phyloP scores from a whole-genome alignment of 179 eudicot species.

The Heliamphora pulchella region DNA sequence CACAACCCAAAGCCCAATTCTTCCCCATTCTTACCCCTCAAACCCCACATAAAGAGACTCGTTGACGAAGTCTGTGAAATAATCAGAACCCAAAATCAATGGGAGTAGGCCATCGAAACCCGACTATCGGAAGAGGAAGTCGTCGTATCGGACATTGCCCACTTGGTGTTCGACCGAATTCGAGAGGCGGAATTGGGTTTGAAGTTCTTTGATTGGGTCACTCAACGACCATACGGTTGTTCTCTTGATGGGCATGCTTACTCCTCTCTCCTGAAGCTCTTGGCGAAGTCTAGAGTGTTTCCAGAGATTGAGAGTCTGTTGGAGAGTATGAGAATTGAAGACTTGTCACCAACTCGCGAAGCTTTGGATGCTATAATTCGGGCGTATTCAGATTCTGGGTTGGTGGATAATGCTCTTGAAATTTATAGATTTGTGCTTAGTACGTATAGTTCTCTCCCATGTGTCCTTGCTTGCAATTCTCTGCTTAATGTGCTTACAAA shows the following conservation, averaged over 20 bases:
- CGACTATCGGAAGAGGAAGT: conserved; percentile 44
- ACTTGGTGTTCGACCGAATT: conserved; percentile 64
- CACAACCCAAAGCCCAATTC: conserved; percentile 37
- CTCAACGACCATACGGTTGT: conserved; percentile 35
- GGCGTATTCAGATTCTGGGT: conserved; percentile 53
- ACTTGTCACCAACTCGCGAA: conserved; percentile 40
- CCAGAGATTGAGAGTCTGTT: conserved; percentile 48
- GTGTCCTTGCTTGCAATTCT: conserved; percentile 59
- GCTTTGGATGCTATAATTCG: conserved; percentile 47
- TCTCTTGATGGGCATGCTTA: conserved; percentile 60
- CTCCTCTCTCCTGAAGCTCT: conserved; percentile 73
- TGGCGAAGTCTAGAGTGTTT: conserved; percentile 51
- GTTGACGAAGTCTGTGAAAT: conserved; percentile 47
- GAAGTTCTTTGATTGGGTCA: conserved; percentile 63
- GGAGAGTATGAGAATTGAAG: conserved; percentile 36
- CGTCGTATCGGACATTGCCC: conserved; percentile 67
- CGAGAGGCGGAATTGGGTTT: conserved; percentile 53
- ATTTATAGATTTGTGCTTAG: conserved; percentile 34
- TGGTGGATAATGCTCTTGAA: conserved; percentile 56
- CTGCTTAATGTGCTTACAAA: conserved; percentile 55
- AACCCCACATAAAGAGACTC: conserved; percentile 34
- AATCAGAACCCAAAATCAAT: conserved; percentile 45
- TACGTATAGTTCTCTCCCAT: conserved; percentile 34
- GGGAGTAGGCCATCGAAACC: conserved; percentile 59
- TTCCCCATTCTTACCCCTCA: conserved; percentile 21